Base-by-base conservation (phyloP, 2,329 filamentous ascomycete species). In the Davidsoniella virescens region DNA sequence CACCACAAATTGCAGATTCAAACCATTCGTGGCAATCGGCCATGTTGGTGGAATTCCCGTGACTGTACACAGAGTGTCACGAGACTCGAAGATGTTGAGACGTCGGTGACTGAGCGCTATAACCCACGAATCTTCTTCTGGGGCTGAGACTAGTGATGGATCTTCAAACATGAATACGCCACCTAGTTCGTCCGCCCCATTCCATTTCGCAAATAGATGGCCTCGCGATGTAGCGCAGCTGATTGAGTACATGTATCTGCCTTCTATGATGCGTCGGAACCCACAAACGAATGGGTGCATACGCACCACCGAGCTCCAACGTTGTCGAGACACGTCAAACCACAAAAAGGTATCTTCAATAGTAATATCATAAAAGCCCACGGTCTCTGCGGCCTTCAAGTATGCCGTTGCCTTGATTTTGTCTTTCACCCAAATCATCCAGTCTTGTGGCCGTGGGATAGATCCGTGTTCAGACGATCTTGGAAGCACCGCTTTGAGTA, bases 141-240 rank as follows among this genome's bases (percentile, higher is more conserved):
- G 50, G 16, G 37, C 23, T 5, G 50, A 50, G 18, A 43, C 44
- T 25, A 50, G 46, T 14, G 49, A 38, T 3, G 52, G 52, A 26
- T 56, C 52, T 14, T 51, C 37, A 38, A 56, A 51, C 25, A 53
- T 41, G 10, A 52, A 56, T 6, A 56, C n/a, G 2, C 20, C 9
- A 33, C 37, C 17, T 1, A 23, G 25, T 10, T 5, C 14, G 5
- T 18, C 20, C 3, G 39, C 29, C 1, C 25, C 38, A 29, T 8
- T 44, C 18, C 49, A 47, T 17, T 47, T 44, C 14, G 40, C 39
- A 25, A 48, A 42, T 5, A 56, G 47, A 12, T 48, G 12, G 12
- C 49, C 33, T 5, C 51, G 47, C 2, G 54, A 52, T 2, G 48
- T 45, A 9, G 47, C 54, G 25, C 55, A 55, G 8, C 50, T 17